phyloP scores from a whole-genome alignment of 202 grass and related monocot species.

The Bolboschoenoplectus hybrid region DNA sequence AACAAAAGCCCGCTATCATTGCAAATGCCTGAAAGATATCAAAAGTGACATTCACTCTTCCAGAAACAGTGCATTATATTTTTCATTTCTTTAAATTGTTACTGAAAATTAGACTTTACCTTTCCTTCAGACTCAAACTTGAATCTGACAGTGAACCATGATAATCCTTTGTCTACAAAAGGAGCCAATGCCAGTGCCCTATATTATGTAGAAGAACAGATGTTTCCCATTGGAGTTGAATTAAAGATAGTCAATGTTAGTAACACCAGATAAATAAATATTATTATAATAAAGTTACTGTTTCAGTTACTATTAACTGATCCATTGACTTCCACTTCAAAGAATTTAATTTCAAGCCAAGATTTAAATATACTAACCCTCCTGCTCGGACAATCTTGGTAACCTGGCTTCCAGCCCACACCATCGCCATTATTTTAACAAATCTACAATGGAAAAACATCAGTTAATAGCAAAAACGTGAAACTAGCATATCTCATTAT shows the following conservation, averaged over 20 bases:
- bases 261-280: background rate
- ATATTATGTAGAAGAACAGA: constrained; percentile 9
- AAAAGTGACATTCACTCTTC: constrained; percentile 4
- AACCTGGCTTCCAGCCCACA: constrained; percentile 96
- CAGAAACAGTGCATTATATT: constrained; percentile 13
- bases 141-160: constrained; percentile 89
- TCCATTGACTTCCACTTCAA: constrained; percentile 1
- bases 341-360: background rate
- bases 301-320: background rate
- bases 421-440: constrained; percentile 83
- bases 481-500: background rate
- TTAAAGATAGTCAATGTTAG: background rate
- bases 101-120: constrained; percentile 47
- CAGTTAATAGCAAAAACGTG: constrained; percentile 21
- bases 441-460: constrained; percentile 58
- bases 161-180: constrained; percentile 75
- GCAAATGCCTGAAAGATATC: constrained; percentile 66
- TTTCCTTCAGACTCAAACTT: constrained; percentile 77
- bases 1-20: constrained; percentile 64
- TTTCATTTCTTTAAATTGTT: constrained; percentile 8
- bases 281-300: background rate
- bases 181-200: constrained; percentile 84
- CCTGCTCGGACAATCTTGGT: constrained; percentile 78
- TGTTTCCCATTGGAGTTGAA: constrained; percentile 13
- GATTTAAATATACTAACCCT: constrained; percentile 54